Conservation (phyloP, 1,284 basidiomycete genomes). For the Leccinum angustisporum region DNA sequence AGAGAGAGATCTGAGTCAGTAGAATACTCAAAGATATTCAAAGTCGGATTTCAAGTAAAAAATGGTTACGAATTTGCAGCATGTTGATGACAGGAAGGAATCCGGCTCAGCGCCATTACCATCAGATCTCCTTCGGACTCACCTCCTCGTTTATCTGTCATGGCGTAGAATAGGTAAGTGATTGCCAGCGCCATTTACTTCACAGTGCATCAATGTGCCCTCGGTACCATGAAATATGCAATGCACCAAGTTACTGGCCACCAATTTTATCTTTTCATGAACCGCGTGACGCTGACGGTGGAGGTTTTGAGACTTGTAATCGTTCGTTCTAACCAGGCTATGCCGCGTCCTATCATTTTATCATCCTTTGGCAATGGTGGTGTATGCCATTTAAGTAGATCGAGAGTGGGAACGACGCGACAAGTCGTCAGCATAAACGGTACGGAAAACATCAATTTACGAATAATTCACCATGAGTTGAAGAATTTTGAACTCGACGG, state of each 20-base stretch:
- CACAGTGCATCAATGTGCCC: neutral
- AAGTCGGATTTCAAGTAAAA: neutral
- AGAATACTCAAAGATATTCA: neutral
- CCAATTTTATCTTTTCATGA: neutral
- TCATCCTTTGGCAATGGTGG: neutral
- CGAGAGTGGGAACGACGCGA: neutral
- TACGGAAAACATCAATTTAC: neutral
- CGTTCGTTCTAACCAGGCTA: neutral
- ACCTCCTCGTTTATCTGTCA: neutral
- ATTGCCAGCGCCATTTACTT: neutral
- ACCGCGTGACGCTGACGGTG: neutral
- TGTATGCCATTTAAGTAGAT: neutral
- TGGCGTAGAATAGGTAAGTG: neutral
- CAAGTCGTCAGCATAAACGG: neutral
- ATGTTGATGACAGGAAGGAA: neutral
- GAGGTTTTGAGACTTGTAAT: neutral
- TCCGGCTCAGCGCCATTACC: neutral
- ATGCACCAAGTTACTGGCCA: neutral
- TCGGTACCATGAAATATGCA: neutral
- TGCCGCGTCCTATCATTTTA: neutral
- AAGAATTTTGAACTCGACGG: neutral
- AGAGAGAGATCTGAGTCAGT: neutral
- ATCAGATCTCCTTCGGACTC: neutral
- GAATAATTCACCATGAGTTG: neutral
- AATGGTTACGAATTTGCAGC: neutral